These are phyloP conservation scores for Avicennia marina DNA, from an alignment of 257 asterid genomes.

Conservation along the genomic window DNA sequence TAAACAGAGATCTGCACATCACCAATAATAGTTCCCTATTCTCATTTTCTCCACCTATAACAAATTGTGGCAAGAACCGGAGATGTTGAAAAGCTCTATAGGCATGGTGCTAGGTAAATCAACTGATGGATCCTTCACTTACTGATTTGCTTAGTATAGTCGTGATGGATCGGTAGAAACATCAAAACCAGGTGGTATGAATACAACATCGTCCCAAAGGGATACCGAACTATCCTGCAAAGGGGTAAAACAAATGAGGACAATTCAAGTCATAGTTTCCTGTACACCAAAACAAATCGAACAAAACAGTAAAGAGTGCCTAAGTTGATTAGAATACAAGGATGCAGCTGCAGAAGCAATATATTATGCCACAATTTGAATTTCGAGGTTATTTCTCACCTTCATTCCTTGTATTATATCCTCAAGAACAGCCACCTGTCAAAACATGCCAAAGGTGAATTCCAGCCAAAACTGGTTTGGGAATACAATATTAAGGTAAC, in stretches of 20 bases:
- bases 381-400: too few relatives aligned
- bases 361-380: too few relatives aligned
- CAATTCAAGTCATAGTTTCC: neutral
- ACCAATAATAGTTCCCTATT: too few relatives aligned
- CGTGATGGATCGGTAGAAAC: slow-evolving; percentile 48
- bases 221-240: slow-evolving; percentile 66
- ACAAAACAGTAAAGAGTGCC: neutral
- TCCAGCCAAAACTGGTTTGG: neutral
- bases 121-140: neutral
- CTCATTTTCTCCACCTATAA: too few relatives aligned
- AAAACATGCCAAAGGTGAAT: neutral
- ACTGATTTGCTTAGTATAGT: too few relatives aligned
- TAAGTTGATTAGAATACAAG: too few relatives aligned
- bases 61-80: too few relatives aligned
- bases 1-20: too few relatives aligned
- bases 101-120: too few relatives aligned
- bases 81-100: too few relatives aligned
- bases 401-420: neutral
- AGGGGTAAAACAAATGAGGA: too few relatives aligned
- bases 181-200: slow-evolving; percentile 89
- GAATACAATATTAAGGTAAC: neutral
- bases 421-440: slow-evolving; percentile 4
- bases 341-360: neutral
- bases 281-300: neutral
- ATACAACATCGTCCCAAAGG: slow-evolving; percentile 76